Conservation (phyloP, 1,139 yeast genomes). For the Taphrina confusa region DNA sequence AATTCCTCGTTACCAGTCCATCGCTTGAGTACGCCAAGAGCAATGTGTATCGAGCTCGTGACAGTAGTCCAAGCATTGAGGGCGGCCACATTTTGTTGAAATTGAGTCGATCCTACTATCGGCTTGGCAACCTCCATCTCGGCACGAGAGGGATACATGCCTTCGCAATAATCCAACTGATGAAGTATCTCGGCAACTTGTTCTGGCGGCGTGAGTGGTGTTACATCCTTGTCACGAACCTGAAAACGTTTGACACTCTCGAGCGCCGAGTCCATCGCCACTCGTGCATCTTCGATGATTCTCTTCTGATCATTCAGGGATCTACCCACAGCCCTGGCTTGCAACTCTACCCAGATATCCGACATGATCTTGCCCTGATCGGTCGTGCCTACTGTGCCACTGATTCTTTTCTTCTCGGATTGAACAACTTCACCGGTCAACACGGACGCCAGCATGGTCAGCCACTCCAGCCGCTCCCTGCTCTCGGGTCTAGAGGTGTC, state of each 20-base stretch:
- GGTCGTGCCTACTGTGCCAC: slow-evolving; percentile 50
- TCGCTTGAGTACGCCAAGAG: slow-evolving; percentile 56
- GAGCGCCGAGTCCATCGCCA: slow-evolving; percentile 70
- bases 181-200: slow-evolving; percentile 63
- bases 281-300: slow-evolving; percentile 68
- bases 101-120: slow-evolving; percentile 63
- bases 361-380: slow-evolving; percentile 50
- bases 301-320: slow-evolving; percentile 77
- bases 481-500: slow-evolving; percentile 22
- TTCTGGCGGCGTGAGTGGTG: slow-evolving; percentile 43
- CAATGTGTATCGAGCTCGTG: slow-evolving; percentile 66
- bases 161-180: slow-evolving; percentile 67
- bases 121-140: slow-evolving; percentile 83
- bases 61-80: slow-evolving; percentile 82
- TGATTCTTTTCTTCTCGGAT: slow-evolving; percentile 69
- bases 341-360: slow-evolving; percentile 75
- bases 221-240: slow-evolving; percentile 50
- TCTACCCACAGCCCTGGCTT: slow-evolving; percentile 80
- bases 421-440: slow-evolving; percentile 91
- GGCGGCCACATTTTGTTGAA: slow-evolving; percentile 69
- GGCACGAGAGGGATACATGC: slow-evolving; percentile 74
- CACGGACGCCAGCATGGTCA: slow-evolving; percentile 85
- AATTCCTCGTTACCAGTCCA: slow-evolving; percentile 85
- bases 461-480: slow-evolving; percentile 88
- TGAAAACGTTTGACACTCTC: slow-evolving; percentile 70